Percentiles rank a stretch among this genome's conserved stretches.
These are phyloP conservation scores for Takakia lepidozioides DNA, from an alignment of 225 moss, liverwort and hornwort species.

Conservation along the genomic window DNA sequence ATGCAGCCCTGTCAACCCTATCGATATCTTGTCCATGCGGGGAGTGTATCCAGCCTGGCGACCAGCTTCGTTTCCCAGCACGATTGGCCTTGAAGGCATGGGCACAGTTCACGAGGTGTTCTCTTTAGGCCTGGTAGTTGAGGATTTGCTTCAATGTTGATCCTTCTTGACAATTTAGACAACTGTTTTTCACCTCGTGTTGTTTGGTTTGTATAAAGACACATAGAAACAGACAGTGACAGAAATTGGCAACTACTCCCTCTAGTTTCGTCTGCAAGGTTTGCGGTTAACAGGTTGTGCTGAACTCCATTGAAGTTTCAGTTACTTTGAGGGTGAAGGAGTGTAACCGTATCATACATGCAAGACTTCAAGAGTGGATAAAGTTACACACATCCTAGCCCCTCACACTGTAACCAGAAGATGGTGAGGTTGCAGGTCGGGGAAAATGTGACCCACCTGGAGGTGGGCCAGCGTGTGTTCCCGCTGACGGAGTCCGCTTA, in stretches of 20 bases:
- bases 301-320: too few species aligned
- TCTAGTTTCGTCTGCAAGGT: too few species aligned
- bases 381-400: neutral
- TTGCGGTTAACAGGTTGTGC: too few species aligned
- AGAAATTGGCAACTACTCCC: too few species aligned
- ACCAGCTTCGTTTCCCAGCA: conserved; percentile 17
- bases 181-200: neutral
- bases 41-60: conserved; percentile 19
- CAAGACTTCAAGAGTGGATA: neutral
- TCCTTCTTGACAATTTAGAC: too few species aligned
- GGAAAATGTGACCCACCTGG: conserved; percentile 15
- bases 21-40: conserved; percentile 17
- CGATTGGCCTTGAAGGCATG: conserved; percentile 33
- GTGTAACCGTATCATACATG: neutral
- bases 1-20: conserved; percentile 26
- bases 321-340: too few species aligned
- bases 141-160: too few species aligned
- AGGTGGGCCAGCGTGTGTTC: conserved; percentile 24
- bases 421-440: conserved; percentile 16
- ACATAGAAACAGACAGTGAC: too few species aligned
- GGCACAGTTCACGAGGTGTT: conserved; percentile 25
- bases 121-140: too few species aligned
- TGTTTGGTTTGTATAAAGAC: neutral
- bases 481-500: conserved; percentile 19
- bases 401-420: neutral